phyloP scores from a whole-genome alignment of 176 grass and related monocot species.

The Avena atlantica region DNA sequence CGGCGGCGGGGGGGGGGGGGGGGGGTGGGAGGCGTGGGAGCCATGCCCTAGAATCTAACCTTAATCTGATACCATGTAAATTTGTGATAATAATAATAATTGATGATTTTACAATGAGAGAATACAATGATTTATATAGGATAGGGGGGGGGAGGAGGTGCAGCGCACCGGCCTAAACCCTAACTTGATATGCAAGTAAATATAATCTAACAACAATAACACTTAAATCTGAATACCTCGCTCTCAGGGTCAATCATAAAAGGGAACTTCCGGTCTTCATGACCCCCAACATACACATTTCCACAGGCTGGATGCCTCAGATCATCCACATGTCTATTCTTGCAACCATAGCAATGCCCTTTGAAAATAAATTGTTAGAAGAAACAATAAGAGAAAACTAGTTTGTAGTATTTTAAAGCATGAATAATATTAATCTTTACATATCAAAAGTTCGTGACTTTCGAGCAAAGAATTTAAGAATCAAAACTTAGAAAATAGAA shows the following conservation, averaged over 20 bases:
- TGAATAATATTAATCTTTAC: background rate
- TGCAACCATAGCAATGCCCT: slow-evolving; percentile 11
- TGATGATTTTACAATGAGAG: too few species aligned
- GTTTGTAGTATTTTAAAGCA: background rate
- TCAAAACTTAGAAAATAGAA: too few species aligned
- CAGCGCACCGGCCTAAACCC: too few species aligned
- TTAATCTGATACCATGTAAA: too few species aligned
- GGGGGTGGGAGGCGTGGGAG: too few species aligned
- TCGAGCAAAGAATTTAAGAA: background rate
- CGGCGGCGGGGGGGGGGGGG: too few species aligned
- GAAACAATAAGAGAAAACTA: background rate
- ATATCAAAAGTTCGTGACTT: background rate
- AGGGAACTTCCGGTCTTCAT: background rate
- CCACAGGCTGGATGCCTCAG: background rate
- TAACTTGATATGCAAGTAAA: too few species aligned
- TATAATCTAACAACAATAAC: background rate
- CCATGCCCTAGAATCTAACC: too few species aligned
- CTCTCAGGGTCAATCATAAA: background rate
- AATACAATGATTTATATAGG: too few species aligned
- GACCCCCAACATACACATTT: background rate
- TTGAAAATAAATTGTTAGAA: background rate
- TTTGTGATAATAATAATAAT: too few species aligned
- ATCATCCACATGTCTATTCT: background rate
- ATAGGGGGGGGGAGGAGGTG: too few species aligned
- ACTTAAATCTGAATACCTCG: background rate